Evolutionary conservation across 202 grass and related monocot species (phyloP).

Genomic region (Brachypodium distachyon): DNA sequence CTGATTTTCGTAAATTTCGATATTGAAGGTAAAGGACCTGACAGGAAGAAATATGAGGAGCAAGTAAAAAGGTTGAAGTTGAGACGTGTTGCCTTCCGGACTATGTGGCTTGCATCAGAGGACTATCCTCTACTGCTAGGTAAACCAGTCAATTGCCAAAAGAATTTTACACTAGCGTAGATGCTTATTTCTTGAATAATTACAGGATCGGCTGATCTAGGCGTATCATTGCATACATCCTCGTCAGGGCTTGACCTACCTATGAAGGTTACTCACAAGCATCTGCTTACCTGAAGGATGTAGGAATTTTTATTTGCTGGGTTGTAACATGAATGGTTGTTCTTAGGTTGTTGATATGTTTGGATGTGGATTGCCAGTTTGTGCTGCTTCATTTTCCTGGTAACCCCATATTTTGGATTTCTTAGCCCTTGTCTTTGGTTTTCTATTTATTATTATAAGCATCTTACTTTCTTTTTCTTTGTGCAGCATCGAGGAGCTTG

Average conservation of each 20-base stretch:
- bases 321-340: constrained; percentile 4
- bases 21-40: constrained; percentile 86
- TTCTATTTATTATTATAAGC: constrained; percentile 1
- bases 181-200: constrained; percentile 19
- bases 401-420: constrained; percentile 31
- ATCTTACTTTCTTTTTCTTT: constrained; percentile 3
- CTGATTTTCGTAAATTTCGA: constrained; percentile 12
- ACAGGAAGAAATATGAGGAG: constrained; percentile 83
- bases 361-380: constrained; percentile 96
- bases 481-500: constrained; percentile 87
- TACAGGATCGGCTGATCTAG: constrained; percentile 87
- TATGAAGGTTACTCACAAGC: constrained; percentile 71
- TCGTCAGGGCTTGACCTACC: constrained; percentile 94
- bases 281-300: constrained; percentile 7
- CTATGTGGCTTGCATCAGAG: constrained; percentile 94
- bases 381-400: constrained; percentile 96
- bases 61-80: constrained; percentile 84
- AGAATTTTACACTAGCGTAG: background rate
- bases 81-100: constrained; percentile 79
- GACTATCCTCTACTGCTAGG: constrained; percentile 95
- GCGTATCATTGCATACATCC: constrained; percentile 87
- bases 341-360: constrained; percentile 99
- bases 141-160: constrained; percentile 22
- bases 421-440: background rate
- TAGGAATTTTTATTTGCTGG: background rate